Evolutionary conservation across 306 rosid genomes (phyloP), one percentile per base, ranked within the genome.

Genomic region (Prunus fruticosa): DNA sequence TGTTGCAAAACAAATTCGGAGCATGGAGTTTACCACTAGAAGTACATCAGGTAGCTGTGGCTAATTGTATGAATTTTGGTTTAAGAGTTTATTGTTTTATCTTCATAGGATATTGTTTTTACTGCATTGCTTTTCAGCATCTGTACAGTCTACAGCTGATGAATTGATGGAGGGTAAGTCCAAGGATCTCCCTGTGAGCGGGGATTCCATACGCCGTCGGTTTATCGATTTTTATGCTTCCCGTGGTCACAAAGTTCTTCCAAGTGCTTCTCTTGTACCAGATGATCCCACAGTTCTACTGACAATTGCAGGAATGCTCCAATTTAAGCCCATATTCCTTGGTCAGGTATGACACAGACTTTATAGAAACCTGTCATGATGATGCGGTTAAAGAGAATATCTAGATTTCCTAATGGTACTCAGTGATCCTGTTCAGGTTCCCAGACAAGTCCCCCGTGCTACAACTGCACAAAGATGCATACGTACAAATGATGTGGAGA

Each of bases 291-390:
- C 98, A 0, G 98, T 92, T 81, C 87, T 90, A 22, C 86, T 95
- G 72, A 95, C 97, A n/a, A 92, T 95, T 67, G 98, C 97, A 41
- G 96, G 98, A 47, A 95, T 95, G 98, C 96, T 95, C 86, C 97
- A 95, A 78, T 95, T 92, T 82, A 95, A 95, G 76, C 97, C 95
- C 58, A 87, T 89, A 74, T 95, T 95, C 80, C 93, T 95, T 8
- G 98, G 96, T 56, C 93, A 90, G 94, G 90, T 92, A 49, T 72
- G 67, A 16, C 46, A 15, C 49, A 46, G 68, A 60, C 56, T 52
- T 45, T 58, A 11, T 57, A 45, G 30, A 77, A 19, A 58, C 28
- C 34, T 32, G 22, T 34, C 41, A 34, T 51, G 6, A 25, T 51
- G 45, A 45, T 25, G 27, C 7, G 12, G 51, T 46, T 76, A 69